These are phyloP conservation scores for Babesia bigemina DNA, from an alignment of 169 alveolate genomes.

Conservation along the genomic window DNA sequence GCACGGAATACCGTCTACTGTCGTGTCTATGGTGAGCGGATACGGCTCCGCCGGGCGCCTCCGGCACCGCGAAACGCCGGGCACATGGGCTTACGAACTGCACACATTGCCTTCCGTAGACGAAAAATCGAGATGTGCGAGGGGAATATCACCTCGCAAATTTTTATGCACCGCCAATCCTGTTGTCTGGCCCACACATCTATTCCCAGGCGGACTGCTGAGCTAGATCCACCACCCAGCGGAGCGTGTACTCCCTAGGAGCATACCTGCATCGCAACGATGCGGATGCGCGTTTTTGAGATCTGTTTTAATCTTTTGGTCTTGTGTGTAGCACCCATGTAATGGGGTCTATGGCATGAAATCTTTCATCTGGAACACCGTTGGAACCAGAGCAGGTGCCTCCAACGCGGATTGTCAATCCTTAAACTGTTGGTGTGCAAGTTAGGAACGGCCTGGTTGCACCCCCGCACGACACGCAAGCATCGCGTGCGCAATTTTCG, in stretches of 20 bases:
- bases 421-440: conserved; percentile 1
- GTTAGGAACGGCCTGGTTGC: not conserved
- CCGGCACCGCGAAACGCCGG: not conserved
- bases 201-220: not conserved
- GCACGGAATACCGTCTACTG: not conserved
- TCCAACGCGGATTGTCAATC: not conserved
- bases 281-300: no score
- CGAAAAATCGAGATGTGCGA: not conserved
- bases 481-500: not conserved
- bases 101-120: not conserved
- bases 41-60: not conserved
- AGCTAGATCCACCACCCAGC: conserved; percentile 15
- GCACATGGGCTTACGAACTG: not conserved
- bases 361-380: no score
- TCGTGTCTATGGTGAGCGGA: conserved; percentile 17
- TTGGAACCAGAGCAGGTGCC: not conserved
- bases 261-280: no score
- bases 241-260: not conserved
- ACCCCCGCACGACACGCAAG: not conserved
- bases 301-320: no score
- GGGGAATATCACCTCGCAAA: not conserved
- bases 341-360: conserved; percentile 17
- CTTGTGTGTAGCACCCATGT: conserved; percentile 21
- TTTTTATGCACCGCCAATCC: not conserved
- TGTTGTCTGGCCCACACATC: conserved; percentile 7